Percentiles rank a stretch among this genome's conserved stretches.
phyloP scores from a whole-genome alignment of 768 basidiomycete genomes.

The Termitomyces sp. region DNA sequence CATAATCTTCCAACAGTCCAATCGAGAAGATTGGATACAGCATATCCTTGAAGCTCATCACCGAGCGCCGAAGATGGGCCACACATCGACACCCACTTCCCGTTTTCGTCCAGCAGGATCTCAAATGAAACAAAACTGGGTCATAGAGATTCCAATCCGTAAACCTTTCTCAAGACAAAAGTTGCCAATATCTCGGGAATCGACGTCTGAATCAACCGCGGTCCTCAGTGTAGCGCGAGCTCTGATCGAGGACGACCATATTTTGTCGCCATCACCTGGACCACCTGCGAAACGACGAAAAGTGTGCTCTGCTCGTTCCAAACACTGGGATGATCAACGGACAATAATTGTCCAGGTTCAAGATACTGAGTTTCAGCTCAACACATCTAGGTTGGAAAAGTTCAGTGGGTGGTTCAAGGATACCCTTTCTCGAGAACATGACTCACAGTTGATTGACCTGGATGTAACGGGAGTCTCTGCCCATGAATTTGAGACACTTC shows the following conservation, averaged over 20 bases:
- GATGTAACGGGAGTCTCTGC: constrained; percentile 15
- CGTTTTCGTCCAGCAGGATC: neutral
- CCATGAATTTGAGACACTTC: constrained; percentile 27
- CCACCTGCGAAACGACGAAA: neutral
- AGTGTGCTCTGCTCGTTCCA: neutral
- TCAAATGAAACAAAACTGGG: no score
- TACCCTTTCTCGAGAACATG: constrained; percentile 1
- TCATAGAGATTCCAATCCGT: neutral
- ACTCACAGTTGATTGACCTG: constrained; percentile 13
- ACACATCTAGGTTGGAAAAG: constrained; percentile 26
- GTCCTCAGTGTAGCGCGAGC: no score
- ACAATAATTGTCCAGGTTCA: constrained; percentile 28
- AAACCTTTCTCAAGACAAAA: neutral
- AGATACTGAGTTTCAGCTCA: constrained; percentile 28
- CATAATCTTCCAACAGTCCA: neutral
- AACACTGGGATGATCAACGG: constrained; percentile 30
- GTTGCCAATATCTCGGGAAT: no score
- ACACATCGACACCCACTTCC: no score
- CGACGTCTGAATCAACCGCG: no score
- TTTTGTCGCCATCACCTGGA: neutral
- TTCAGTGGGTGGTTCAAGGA: constrained; percentile 28
- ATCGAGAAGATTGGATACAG: neutral
- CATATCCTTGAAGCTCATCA: neutral
- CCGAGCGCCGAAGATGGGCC: neutral
- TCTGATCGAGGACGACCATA: neutral